Base-by-base conservation (phyloP, 805 yeast genomes). In the Kuraishia cidri region DNA sequence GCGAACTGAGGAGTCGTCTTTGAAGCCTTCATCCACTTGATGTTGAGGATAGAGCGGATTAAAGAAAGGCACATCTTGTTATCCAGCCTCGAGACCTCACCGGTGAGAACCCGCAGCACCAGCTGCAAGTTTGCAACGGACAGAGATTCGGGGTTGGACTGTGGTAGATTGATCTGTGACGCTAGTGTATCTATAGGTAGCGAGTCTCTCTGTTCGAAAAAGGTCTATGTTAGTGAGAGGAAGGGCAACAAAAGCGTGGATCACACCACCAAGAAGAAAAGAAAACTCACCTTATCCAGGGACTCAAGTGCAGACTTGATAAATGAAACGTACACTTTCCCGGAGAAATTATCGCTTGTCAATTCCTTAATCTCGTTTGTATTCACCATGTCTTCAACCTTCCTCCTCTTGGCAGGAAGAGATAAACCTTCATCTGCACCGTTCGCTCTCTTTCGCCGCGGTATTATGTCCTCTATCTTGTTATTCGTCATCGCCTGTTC, bases 271-370 rank as follows among this genome's bases (percentile, higher is more conserved):
- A n/a, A n/a, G n/a, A 27, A 27, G 33, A 22, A 26, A 28, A 25
- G 32, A 32, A 24, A 34, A 35, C 36, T 24, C 31, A 26, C 26
- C 60, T 67, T 70, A 36, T 79, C 87, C 46, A 82, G 60, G 33
- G 79, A 70, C 31, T 76, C 82, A 41, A 85, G 57, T 20, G 90
- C 92, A 33, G 83, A 67, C 42, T 68, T 67, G 23, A 82, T 74
- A 46, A 69, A 69, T 4, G 53, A 47, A 17, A 46, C 34, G 30
- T 49, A 52, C 34, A 54, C 41, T 27, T 48, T 27, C 9, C 21
- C 30, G n/a, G 30, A 25, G 9, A 25, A 25, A 25, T 14, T 17
- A 25, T 25, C 15, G 27, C 27, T 25, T n/a, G 8, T 19, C 13
- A 16, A 14, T 17, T 17, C 12, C 6, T 17, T 27, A n/a, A 17